phyloP scores from a whole-genome alignment of 495 filamentous ascomycete genomes.

The Hyphodiscus hymeniophilus region DNA sequence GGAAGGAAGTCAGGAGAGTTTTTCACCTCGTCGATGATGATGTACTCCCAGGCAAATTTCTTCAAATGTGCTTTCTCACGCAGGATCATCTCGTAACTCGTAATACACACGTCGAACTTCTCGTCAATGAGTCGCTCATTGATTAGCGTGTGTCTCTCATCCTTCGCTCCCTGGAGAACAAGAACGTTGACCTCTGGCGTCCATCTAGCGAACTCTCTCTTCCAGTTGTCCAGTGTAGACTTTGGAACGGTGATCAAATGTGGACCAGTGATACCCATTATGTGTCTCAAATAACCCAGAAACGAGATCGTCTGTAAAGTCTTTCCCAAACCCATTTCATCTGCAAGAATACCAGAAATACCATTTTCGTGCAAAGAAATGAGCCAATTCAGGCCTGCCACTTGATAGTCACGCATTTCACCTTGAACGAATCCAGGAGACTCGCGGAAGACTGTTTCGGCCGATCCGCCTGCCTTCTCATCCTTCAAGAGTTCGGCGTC shows the following conservation, averaged over 20 bases:
- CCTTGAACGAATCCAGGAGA: constrained; percentile 84
- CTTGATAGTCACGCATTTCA: constrained; percentile 93
- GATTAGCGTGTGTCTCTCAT: constrained; percentile 82
- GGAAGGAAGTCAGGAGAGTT: not conserved
- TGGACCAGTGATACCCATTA: constrained; percentile 82
- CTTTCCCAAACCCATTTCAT: constrained; percentile 96
- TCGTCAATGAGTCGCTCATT: constrained; percentile 84
- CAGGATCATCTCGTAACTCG: constrained; percentile 95
- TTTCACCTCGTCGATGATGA: constrained; percentile 83
- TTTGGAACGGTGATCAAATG: constrained; percentile 93
- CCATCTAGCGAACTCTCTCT: constrained; percentile 87
- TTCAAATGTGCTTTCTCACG: constrained; percentile 91
- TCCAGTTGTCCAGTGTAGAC: constrained; percentile 98
- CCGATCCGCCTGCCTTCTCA: constrained; percentile 77
- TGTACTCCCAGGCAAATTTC: constrained; percentile 99
- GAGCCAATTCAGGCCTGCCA: constrained; percentile 95
- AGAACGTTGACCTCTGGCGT: constrained; percentile 92
- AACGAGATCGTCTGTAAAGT: constrained; percentile 87
- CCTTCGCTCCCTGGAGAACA: constrained; percentile 91
- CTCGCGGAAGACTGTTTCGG: constrained; percentile 83
- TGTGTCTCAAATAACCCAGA: constrained; percentile 85
- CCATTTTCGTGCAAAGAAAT: constrained; percentile 97
- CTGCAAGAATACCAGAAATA: constrained; percentile 94
- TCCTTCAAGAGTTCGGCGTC: constrained; percentile 92
- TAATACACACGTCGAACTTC: constrained; percentile 89